Conservation (phyloP, 2,329 filamentous ascomycete genomes). For the Cercospora sesami region DNA sequence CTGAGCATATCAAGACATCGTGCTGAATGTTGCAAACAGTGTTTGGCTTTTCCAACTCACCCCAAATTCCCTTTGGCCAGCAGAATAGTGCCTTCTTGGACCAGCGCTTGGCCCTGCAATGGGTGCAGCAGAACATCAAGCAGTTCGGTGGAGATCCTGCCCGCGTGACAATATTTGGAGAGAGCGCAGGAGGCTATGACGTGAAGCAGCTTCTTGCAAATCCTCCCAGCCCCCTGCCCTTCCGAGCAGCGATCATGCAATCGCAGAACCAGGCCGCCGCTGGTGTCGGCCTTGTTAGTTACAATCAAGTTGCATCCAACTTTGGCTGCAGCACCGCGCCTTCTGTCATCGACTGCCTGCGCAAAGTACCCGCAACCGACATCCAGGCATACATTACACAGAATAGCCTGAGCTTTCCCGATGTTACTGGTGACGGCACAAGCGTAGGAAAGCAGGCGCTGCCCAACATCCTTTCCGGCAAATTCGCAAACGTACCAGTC, state of each 20-base stretch:
- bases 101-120: slow-evolving; percentile 38
- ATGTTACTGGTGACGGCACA: slow-evolving; percentile 20
- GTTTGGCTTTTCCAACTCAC: slow-evolving; percentile 33
- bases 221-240: slow-evolving; percentile 25
- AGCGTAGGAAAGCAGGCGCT: slow-evolving; percentile 19
- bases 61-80: slow-evolving; percentile 35
- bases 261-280: slow-evolving; percentile 12
- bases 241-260: slow-evolving; percentile 29
- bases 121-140: slow-evolving; percentile 54
- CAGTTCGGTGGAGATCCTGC: slow-evolving; percentile 56
- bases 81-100: slow-evolving; percentile 39
- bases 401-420: slow-evolving; percentile 28
- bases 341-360: slow-evolving; percentile 18
- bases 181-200: slow-evolving; percentile 25
- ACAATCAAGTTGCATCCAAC: slow-evolving; percentile 18
- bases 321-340: slow-evolving; percentile 18
- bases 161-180: slow-evolving; percentile 40
- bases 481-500: slow-evolving; percentile 28
- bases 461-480: slow-evolving; percentile 16
- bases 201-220: slow-evolving; percentile 24
- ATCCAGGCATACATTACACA: slow-evolving; percentile 19
- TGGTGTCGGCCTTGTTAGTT: slow-evolving; percentile 18
- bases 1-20: not conserved
- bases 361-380: slow-evolving; percentile 15
- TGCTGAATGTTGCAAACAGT: slow-evolving; percentile 10